A percentile compares a stretch with the other conserved stretches of the same genome.
Conservation (phyloP, 2,329 filamentous ascomycete species). For the Colletotrichum eleusines region DNA sequence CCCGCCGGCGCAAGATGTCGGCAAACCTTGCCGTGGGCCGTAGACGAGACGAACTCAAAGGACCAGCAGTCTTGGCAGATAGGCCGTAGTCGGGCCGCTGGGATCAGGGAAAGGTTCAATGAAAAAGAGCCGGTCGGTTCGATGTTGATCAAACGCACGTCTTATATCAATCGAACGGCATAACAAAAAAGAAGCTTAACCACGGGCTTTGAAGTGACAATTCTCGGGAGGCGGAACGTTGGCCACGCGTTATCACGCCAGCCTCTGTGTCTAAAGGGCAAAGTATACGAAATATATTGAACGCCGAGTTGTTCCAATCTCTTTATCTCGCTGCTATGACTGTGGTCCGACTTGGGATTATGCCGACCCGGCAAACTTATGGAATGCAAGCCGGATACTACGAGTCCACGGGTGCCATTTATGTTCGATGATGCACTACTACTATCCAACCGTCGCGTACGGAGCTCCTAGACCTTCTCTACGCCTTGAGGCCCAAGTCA, state of each 20-base stretch:
- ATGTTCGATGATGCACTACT: conserved; percentile 1
- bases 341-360: conserved; percentile 22
- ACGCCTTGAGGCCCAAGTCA: conserved; percentile 32
- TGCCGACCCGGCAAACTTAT: conserved; percentile 8
- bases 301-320: conserved; percentile 31
- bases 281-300: conserved; percentile 5
- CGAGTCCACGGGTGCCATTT: background rate
- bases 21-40: conserved; percentile 9
- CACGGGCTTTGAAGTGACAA: no score
- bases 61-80: background rate
- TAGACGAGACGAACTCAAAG: conserved; percentile 24
- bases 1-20: conserved; percentile 23
- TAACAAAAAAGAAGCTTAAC: no score
- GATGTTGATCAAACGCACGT: background rate
- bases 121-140: background rate
- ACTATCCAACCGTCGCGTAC: background rate
- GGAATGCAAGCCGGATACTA: conserved; percentile 8
- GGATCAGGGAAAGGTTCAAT: background rate
- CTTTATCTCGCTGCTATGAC: conserved; percentile 33
- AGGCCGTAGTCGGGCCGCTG: background rate
- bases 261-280: fast-evolving
- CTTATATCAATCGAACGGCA: background rate
- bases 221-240: no score
- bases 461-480: background rate
- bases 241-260: fast-evolving